These are phyloP conservation scores for Cucumis cinereus DNA, from an alignment of 306 rosid genomes.

Conservation along the genomic window DNA sequence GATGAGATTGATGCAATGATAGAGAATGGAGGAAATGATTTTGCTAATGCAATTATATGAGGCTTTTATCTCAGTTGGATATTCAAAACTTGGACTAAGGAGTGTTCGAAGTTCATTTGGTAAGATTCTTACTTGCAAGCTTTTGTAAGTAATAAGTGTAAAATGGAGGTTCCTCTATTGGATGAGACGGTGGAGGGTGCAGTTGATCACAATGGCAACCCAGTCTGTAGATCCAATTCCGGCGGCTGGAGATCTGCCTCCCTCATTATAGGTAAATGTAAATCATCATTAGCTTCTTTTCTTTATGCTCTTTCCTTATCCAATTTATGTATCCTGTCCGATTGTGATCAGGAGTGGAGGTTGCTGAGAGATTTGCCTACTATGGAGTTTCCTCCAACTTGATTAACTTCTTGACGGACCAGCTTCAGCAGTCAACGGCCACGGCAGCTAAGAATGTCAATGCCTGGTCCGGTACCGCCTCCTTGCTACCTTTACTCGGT, in stretches of 20 bases:
- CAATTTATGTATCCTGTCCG: not conserved
- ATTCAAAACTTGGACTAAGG: conserved; percentile 53
- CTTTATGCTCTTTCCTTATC: not conserved
- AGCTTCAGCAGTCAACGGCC: conserved; percentile 30
- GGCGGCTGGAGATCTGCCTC: conserved; percentile 45
- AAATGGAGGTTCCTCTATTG: conserved; percentile 5
- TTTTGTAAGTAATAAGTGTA: no score
- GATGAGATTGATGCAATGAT: conserved; percentile 83
- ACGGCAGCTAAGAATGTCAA: conserved; percentile 26
- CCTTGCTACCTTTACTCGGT: conserved; percentile 26
- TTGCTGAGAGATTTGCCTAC: conserved; percentile 40
- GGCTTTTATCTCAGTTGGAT: conserved; percentile 77
- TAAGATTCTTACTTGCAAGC: conserved; percentile 15
- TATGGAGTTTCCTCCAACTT: conserved; percentile 25
- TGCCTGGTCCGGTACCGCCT: conserved; percentile 24
- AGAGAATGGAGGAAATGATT: conserved; percentile 91
- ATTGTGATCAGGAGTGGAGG: conserved; percentile 21
- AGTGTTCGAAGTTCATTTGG: conserved; percentile 66
- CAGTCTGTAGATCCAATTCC: conserved; percentile 10
- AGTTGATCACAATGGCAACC: conserved; percentile 21
- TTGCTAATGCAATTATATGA: conserved; percentile 84
- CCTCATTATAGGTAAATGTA: conserved; percentile 24
- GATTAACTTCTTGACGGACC: conserved; percentile 25
- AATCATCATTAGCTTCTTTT: not conserved
- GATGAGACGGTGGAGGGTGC: conserved; percentile 19